These are phyloP conservation scores for Fusarium continuum DNA, from an alignment of 2,329 filamentous ascomycete genomes.

Conservation along the genomic window DNA sequence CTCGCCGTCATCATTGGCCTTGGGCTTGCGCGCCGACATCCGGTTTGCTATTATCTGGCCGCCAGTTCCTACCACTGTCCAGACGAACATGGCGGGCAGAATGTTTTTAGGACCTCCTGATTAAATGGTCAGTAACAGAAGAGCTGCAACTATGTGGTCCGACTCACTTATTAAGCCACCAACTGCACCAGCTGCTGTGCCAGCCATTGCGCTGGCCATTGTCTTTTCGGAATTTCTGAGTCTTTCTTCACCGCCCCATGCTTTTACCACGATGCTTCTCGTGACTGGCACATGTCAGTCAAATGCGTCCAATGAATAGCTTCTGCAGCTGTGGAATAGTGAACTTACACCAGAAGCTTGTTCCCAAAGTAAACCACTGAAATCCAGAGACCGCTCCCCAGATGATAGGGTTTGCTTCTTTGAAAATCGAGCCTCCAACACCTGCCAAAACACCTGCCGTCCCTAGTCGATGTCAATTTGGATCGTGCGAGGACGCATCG, in stretches of 20 bases:
- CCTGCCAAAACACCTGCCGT: constrained; percentile 70
- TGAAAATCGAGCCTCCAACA: constrained; percentile 75
- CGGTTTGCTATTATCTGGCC: constrained; percentile 52
- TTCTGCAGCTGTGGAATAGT: neutral
- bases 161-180: constrained; percentile 64
- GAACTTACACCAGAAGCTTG: constrained; percentile 76
- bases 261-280: constrained; percentile 56
- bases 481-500: neutral
- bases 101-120: constrained; percentile 63
- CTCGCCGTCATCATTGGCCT: constrained; percentile 51
- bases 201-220: constrained; percentile 75
- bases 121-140: constrained; percentile 25
- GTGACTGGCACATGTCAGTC: constrained; percentile 50
- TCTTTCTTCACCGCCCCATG: constrained; percentile 60
- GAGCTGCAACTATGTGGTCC: neutral
- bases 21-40: constrained; percentile 37
- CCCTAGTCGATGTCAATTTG: constrained; percentile 55
- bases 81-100: constrained; percentile 60
- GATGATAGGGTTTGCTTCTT: constrained; percentile 71
- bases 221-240: constrained; percentile 68
- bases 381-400: constrained; percentile 78
- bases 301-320: neutral
- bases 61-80: constrained; percentile 54
- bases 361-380: constrained; percentile 83
- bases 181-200: constrained; percentile 72